These are phyloP conservation scores for Termitomyces sp. DNA, from an alignment of 768 basidiomycete species.

Conservation along the genomic window DNA sequence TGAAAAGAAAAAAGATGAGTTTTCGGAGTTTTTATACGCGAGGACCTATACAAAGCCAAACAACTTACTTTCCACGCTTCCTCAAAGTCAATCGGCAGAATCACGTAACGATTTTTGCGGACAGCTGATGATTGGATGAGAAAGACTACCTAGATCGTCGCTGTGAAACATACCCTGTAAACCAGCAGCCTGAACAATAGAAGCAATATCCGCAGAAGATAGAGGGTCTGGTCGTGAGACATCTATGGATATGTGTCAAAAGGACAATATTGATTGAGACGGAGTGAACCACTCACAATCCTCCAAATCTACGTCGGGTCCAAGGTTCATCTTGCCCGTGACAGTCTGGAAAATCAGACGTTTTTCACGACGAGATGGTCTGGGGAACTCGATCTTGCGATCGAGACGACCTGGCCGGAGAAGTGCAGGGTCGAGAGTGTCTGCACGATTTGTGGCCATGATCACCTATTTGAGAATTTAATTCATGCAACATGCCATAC, in stretches of 20 bases:
- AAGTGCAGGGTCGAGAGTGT: constrained; percentile 95
- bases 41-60: constrained; percentile 50
- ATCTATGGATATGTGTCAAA: constrained; percentile 45
- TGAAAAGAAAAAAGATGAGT: constrained; percentile 30
- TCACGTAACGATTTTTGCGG: constrained; percentile 96
- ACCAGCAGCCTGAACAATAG: constrained; percentile 96
- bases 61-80: constrained; percentile 97
- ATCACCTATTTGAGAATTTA: constrained; percentile 67
- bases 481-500: constrained; percentile 1
- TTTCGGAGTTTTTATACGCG: constrained; percentile 19
- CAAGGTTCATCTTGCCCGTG: constrained; percentile 95
- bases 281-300: constrained; percentile 68
- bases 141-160: background rate
- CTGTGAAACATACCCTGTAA: constrained; percentile 69
- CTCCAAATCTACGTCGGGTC: constrained; percentile 96
- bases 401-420: constrained; percentile 97
- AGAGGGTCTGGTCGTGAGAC: constrained; percentile 95
- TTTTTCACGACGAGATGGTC: constrained; percentile 91
- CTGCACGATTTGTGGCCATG: constrained; percentile 99
- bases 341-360: constrained; percentile 98
- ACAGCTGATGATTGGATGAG: constrained; percentile 57
- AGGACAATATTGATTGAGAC: background rate
- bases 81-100: constrained; percentile 96
- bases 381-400: constrained; percentile 97
- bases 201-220: constrained; percentile 93